Base-by-base conservation (phyloP, 768 basidiomycete genomes). In the Scleroderma bovista region DNA sequence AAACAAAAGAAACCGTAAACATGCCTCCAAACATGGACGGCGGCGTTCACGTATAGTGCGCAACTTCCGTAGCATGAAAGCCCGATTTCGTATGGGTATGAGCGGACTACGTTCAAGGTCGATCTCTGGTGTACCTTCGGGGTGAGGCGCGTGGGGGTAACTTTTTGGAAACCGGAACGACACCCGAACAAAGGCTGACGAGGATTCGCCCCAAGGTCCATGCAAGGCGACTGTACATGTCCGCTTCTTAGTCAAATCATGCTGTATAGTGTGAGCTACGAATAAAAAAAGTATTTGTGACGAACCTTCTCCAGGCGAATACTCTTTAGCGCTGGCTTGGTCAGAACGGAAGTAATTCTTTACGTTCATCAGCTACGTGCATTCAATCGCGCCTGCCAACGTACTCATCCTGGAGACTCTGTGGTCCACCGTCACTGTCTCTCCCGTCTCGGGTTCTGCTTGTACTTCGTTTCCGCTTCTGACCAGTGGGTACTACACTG, bases 191-290 rank as follows among this genome's bases (percentile, higher is more conserved):
- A 91, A 93, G 7, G 87, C 86, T 17, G 84, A 86, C 11, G 84
- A 85, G 0, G 77, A 80, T 49, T 86, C 86, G n/a, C 88, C 91
- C 93, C 93, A 94, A 2, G 92, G 93, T 2, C 90, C 90, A 54
- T 90, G 83, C 38, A 97, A 71, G 4, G 91, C 88, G 42, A 96
- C 74, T 2, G 91, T 93, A 57, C 90, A 89, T 13, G 82, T 86
- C 10, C 91, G 81, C 57, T 78, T 82, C 62, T 86, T 87, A 8
- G 75, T 73, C 34, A 87, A 69, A 48, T 88, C 86, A 40, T 81
- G 79, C 84, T 86, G 55, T 3, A 44, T 44, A 41, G 16, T 26
- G 15, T 58, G 46, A 37, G 20, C 15, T 13, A 46, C 32, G 5
- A 40, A 29, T 17, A 39, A 33, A 37, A 15, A 46, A 37, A 45